Conservation (phyloP, 2,329 filamentous ascomycete genomes). For the Fusarium nematophilum region DNA sequence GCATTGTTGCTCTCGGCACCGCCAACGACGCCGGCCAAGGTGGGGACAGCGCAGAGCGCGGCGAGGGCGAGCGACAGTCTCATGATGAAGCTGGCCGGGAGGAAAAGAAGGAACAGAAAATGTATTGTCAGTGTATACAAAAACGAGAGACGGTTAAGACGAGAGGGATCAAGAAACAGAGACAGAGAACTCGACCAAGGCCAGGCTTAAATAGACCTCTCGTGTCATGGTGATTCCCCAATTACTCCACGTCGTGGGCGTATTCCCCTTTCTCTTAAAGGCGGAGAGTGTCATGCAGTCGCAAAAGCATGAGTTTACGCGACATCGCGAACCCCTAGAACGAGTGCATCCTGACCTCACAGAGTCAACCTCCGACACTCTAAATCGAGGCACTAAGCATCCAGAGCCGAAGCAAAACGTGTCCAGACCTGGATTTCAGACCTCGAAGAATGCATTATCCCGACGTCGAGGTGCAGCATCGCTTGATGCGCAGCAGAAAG, state of each 20-base stretch:
- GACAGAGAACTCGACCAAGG: not conserved
- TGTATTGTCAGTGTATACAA: not conserved
- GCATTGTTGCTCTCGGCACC: not conserved
- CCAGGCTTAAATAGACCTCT: slow-evolving; percentile 22
- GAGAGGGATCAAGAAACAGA: not conserved
- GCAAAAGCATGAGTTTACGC: slow-evolving; percentile 4
- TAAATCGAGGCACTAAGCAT: not conserved
- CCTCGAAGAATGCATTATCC: no score
- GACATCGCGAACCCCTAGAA: not conserved
- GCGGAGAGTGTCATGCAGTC: slow-evolving; percentile 2
- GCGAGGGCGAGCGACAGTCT: slow-evolving; percentile 36
- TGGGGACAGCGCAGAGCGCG: slow-evolving; percentile 37
- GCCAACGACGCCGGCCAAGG: slow-evolving; percentile 10
- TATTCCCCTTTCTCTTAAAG: no score
- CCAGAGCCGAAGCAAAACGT: not conserved
- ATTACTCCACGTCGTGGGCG: not conserved
- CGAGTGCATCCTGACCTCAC: not conserved
- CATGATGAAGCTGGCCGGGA: slow-evolving; percentile 27
- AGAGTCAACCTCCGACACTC: not conserved
- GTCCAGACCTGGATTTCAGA: not conserved
- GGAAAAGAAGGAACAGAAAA: not conserved
- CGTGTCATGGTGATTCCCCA: not conserved
- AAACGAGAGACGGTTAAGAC: slow-evolving; percentile 11
- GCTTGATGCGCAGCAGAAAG: not conserved
- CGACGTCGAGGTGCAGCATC: no score